Evolutionary conservation across 2,329 filamentous ascomycete species (phyloP).

Genomic region (Xylariaceae sp.): DNA sequence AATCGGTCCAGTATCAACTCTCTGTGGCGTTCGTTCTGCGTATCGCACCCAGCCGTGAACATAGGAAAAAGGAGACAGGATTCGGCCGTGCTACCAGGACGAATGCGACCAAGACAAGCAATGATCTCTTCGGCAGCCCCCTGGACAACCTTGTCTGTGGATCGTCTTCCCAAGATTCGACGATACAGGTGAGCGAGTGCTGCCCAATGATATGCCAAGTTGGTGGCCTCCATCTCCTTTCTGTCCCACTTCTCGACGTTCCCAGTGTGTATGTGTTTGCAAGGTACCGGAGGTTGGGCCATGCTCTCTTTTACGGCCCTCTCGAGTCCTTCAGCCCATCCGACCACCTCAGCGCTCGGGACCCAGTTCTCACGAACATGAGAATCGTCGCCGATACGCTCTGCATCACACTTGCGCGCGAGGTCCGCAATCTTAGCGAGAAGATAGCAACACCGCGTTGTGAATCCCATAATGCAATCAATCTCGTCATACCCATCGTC

Average conservation of each 20-base stretch:
- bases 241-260: slow-evolving; percentile 56
- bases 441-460: slow-evolving; percentile 64
- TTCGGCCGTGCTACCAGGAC: slow-evolving; percentile 65
- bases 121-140: slow-evolving; percentile 60
- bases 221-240: slow-evolving; percentile 64
- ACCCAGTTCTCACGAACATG: slow-evolving; percentile 53
- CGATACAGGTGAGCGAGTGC: slow-evolving; percentile 72
- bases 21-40: slow-evolving; percentile 51
- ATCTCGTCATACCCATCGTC: slow-evolving; percentile 60
- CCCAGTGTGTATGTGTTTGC: slow-evolving; percentile 44
- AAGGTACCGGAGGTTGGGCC: slow-evolving; percentile 40
- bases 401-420: slow-evolving; percentile 62
- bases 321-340: slow-evolving; percentile 57
- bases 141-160: slow-evolving; percentile 57
- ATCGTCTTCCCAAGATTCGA: slow-evolving; percentile 61
- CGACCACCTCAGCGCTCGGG: slow-evolving; percentile 51
- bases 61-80: slow-evolving; percentile 74
- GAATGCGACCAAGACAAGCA: slow-evolving; percentile 56
- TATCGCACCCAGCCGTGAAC: slow-evolving; percentile 78
- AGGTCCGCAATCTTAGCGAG: slow-evolving; percentile 69
- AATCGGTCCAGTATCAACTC: slow-evolving; percentile 62
- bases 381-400: slow-evolving; percentile 54
- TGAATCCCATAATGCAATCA: slow-evolving; percentile 78
- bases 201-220: slow-evolving; percentile 76
- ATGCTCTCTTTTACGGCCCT: slow-evolving; percentile 57